Conservation (phyloP, 2,329 filamentous ascomycete species). For the Epicoccum sorghinum region DNA sequence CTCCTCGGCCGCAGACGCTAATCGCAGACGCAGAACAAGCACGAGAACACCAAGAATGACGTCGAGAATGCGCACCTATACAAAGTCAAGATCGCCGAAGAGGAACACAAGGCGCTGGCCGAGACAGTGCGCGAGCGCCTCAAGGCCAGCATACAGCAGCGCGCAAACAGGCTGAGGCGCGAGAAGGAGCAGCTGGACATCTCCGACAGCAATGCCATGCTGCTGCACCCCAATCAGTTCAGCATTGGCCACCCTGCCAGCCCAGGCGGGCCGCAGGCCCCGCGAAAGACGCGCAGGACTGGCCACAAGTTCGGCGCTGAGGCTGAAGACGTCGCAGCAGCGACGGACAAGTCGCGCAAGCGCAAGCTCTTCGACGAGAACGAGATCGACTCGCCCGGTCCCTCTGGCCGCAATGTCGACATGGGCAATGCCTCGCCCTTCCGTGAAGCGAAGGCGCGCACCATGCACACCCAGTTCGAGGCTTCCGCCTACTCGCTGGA, state of each 20-base stretch:
- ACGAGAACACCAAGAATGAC: conserved; percentile 61
- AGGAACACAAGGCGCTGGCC: conserved; percentile 66
- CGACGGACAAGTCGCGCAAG: conserved; percentile 61
- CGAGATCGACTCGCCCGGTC: conserved; percentile 64
- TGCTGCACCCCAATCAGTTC: conserved; percentile 70
- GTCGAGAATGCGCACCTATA: conserved; percentile 64
- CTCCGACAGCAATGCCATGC: conserved; percentile 68
- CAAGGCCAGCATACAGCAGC: conserved; percentile 62
- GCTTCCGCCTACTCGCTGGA: conserved; percentile 66
- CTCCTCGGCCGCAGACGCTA: background rate
- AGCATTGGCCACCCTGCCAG: conserved; percentile 69
- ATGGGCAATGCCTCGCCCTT: conserved; percentile 57
- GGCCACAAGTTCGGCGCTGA: conserved; percentile 61
- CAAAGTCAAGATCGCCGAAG: conserved; percentile 65
- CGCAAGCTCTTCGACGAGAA: conserved; percentile 63
- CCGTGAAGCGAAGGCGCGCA: conserved; percentile 60
- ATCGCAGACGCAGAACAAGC: conserved; percentile 57
- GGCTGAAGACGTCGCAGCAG: conserved; percentile 53
- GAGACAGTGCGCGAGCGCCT: conserved; percentile 67
- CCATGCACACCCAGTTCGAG: conserved; percentile 61
- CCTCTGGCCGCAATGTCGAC: conserved; percentile 55
- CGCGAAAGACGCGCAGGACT: conserved; percentile 68
- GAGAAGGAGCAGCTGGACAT: conserved; percentile 72
- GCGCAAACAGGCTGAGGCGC: conserved; percentile 62
- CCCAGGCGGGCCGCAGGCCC: conserved; percentile 64